phyloP scores from a whole-genome alignment of 108 stramenopile genomes.

The Heterococcus sp. region DNA sequence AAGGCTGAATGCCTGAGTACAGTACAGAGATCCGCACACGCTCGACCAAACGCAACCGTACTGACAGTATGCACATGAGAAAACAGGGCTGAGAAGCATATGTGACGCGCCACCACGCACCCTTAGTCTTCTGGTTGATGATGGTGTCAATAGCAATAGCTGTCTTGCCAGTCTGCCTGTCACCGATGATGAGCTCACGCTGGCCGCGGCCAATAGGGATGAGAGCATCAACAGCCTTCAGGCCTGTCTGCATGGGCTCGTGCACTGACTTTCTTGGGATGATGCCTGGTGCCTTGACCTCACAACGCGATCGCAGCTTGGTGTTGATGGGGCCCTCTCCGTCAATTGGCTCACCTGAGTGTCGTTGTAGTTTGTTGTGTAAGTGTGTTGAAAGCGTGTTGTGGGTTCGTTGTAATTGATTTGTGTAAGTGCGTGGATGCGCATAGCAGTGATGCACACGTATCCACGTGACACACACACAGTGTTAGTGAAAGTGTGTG shows the following conservation, averaged over 20 bases:
- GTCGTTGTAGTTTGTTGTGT: no score
- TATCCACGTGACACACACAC: no score
- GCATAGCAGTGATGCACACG: no score
- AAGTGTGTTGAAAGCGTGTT: no score
- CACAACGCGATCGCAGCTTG: conserved; percentile 63
- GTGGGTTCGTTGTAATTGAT: no score
- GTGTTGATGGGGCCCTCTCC: conserved; percentile 79
- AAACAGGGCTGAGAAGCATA: no score
- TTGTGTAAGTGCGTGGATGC: no score
- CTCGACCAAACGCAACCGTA: no score
- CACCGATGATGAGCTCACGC: conserved; percentile 71
- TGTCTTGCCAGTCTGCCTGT: conserved; percentile 98
- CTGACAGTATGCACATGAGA: no score
- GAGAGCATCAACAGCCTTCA: conserved; percentile 97
- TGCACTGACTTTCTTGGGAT: conserved; percentile 95
- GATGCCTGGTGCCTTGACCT: conserved; percentile 97
- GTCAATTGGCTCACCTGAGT: conserved; percentile 37
- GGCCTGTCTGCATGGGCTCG: conserved; percentile 97
- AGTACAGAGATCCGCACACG: no score
- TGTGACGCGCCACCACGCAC: conserved; percentile 54
- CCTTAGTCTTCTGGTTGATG: conserved; percentile 96
- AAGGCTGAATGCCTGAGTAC: no score
- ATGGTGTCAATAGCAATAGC: conserved; percentile 98
- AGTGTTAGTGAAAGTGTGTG: no score
- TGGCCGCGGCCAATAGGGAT: conserved; percentile 98